Evolutionary conservation across 2,329 filamentous ascomycete genomes (phyloP).

Genomic region (Neopestalotiopsis rosae): DNA sequence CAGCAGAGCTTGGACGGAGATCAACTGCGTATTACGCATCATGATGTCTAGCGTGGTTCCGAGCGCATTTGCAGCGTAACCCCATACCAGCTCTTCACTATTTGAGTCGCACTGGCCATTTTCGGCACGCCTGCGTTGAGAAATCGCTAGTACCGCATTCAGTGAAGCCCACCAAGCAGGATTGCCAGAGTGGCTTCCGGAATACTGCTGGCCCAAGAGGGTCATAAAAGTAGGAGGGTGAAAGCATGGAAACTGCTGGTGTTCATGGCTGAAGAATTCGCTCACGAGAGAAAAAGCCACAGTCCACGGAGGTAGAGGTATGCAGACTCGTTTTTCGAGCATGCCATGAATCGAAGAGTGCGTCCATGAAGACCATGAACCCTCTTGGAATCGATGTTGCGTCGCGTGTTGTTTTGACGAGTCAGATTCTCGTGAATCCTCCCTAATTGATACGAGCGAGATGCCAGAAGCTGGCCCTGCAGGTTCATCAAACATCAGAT

Average conservation of each 20-base stretch:
- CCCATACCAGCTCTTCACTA: not conserved
- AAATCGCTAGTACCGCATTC: slow-evolving; percentile 1
- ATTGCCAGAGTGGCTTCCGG: not conserved
- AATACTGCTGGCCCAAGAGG: slow-evolving; percentile 8
- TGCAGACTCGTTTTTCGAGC: not conserved
- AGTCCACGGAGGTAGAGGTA: slow-evolving; percentile 2
- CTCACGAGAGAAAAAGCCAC: not conserved
- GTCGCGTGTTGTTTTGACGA: not conserved
- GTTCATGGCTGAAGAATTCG: slow-evolving; percentile 9
- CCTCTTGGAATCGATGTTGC: not conserved
- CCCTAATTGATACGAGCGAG: not conserved
- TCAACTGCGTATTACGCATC: slow-evolving; percentile 15
- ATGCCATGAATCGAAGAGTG: not conserved
- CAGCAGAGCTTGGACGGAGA: slow-evolving; percentile 11
- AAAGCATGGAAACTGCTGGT: slow-evolving; percentile 8
- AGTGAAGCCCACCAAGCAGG: slow-evolving; percentile 12
- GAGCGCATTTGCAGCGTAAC: slow-evolving; percentile 1
- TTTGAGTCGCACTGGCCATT: not conserved
- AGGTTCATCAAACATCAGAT: not conserved
- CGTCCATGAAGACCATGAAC: slow-evolving; percentile 9
- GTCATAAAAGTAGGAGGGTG: slow-evolving; percentile 9
- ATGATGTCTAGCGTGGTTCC: not conserved
- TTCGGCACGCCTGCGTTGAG: not conserved
- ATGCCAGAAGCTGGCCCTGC: slow-evolving; percentile 6
- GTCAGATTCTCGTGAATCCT: not conserved